Conservation (phyloP, 2,329 filamentous ascomycete species). For the Aspergillus udagawae region DNA sequence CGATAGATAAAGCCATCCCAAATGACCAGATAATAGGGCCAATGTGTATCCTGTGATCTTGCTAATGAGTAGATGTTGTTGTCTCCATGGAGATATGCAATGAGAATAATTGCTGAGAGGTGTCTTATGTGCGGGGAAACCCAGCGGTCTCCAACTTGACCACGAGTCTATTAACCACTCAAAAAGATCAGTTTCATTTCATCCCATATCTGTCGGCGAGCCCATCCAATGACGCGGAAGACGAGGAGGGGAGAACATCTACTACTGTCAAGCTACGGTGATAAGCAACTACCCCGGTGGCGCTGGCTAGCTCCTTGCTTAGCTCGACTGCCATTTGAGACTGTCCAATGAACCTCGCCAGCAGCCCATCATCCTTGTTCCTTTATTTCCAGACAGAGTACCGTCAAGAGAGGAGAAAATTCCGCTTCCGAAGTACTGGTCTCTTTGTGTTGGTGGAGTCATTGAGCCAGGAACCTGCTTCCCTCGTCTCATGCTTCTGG, state of each 20-base stretch:
- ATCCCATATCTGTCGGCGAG: background rate
- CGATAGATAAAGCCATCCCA: too few relatives aligned
- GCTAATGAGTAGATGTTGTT: background rate
- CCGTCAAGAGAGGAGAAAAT: background rate
- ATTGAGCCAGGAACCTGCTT: background rate
- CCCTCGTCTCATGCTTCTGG: background rate
- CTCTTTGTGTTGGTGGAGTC: background rate
- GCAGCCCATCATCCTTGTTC: background rate
- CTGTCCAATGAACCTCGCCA: background rate
- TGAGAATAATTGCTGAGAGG: too few relatives aligned
- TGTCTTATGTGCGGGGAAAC: background rate
- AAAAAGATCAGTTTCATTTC: background rate
- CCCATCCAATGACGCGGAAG: background rate
- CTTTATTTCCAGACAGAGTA: background rate
- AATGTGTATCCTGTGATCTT: background rate
- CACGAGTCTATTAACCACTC: background rate
- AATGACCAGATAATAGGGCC: background rate
- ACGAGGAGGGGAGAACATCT: background rate
- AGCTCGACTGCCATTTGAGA: background rate
- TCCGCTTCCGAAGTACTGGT: background rate
- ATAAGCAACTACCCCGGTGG: background rate
- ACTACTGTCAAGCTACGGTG: background rate
- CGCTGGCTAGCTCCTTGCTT: background rate
- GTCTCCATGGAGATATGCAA: background rate
- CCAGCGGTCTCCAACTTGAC: background rate